Base-by-base conservation (phyloP, 1,139 yeast genomes). In the Eremothecium coryli region DNA sequence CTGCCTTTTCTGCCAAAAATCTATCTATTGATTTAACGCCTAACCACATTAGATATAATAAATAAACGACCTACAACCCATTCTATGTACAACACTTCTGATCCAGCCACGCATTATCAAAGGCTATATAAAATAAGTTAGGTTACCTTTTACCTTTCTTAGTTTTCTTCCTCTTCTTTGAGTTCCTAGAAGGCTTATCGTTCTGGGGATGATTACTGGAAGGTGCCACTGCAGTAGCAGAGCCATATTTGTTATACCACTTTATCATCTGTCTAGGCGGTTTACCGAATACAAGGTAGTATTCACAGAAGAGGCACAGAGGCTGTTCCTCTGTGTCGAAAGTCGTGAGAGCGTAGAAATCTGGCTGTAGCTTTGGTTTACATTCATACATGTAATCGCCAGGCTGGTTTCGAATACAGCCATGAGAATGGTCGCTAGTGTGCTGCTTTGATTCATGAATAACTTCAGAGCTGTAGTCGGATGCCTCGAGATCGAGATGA, bases 291-390 rank as follows among this genome's bases (percentile, higher is more conserved):
- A 75, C 68, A 37, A 66, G 62, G 47, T 72, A 74, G 49, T 73
- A 76, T 48, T 76, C 79, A 54, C 84, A 76, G 38, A 75, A 66
- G 40, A 73, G 62, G 48, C 84, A 76, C 38, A 56, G 35, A 5
- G 56, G 54, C 20, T 38, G 26, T 9, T 36, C 40, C 6, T 13
- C 27, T 20, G 26, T n/a, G 14, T 27, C 32, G 21, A 16, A 28
- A 29, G 22, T 36, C 34, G 27, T n/a, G 12, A 41, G 25, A 9
- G 36, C 32, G 9, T 35, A 30, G 31, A 56, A 56, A 35, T 55
- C 48, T 4, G 60, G 58, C 14, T 37, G 36, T 17, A 30, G 32
- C 21, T 42, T 40, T 2, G 38, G 27, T 10, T 35, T 28, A 16
- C 29, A 33, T 18, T 31, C 32, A 21, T 33, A 36, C 21, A 28